phyloP scores from a whole-genome alignment of 768 basidiomycete genomes.

The Pleurotus giganteus region DNA sequence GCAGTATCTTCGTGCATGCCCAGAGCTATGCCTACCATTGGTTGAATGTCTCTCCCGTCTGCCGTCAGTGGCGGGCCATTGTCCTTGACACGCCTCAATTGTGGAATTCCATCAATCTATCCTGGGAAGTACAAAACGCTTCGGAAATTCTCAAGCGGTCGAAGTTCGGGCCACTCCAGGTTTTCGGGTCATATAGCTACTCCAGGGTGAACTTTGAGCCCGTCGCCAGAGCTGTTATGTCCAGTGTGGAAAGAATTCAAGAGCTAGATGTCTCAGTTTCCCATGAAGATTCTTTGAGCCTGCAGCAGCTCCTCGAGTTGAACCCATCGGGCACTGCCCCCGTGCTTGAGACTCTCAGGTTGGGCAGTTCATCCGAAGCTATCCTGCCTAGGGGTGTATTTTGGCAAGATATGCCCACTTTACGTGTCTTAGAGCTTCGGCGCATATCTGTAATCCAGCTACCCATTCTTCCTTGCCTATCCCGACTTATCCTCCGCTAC shows the following conservation, averaged over 20 bases:
- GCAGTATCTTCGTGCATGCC: not conserved
- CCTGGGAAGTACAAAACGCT: not conserved
- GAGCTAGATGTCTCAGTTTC: not conserved
- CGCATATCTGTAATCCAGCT: not conserved
- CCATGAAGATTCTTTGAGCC: not conserved
- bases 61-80: not conserved
- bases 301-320: not conserved
- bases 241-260: not conserved
- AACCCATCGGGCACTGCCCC: not conserved
- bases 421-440: not conserved
- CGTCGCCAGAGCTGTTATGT: not conserved
- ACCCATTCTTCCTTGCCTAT: not conserved
- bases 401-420: not conserved
- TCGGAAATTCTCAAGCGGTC: not conserved
- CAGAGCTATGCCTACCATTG: not conserved
- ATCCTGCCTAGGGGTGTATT: too few relatives aligned
- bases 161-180: not conserved
- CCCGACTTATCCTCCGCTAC: not conserved
- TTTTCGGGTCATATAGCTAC: not conserved
- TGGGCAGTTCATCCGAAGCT: not conserved
- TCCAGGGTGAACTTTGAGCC: not conserved
- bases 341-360: not conserved
- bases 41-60: conserved; percentile 1
- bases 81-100: not conserved
- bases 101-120: not conserved